phyloP scores from a whole-genome alignment of 1,139 yeast genomes.

The Geotrichum reessii region DNA sequence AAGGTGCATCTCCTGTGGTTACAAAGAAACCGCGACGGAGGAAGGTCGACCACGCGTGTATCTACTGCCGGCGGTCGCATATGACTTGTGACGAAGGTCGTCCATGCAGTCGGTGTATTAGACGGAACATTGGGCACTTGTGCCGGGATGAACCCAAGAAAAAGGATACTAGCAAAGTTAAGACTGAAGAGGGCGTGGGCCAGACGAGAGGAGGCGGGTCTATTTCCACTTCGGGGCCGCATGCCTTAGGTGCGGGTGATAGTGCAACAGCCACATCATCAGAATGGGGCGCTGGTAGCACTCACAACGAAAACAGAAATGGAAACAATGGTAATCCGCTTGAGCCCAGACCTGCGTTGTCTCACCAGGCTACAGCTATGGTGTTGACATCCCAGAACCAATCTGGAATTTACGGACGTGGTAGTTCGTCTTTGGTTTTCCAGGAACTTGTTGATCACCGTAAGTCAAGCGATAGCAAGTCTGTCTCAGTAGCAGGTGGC shows the following conservation, averaged over 20 bases:
- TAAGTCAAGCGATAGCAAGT: neutral
- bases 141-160: slow-evolving; percentile 69
- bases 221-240: neutral
- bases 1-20: neutral
- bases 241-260: neutral
- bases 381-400: slow-evolving; percentile 17
- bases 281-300: slow-evolving; percentile 4
- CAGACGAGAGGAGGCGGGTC: neutral
- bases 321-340: neutral
- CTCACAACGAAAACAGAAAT: neutral
- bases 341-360: slow-evolving; percentile 16
- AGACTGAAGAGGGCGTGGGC: slow-evolving; percentile 5
- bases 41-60: slow-evolving; percentile 58
- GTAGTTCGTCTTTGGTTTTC: slow-evolving; percentile 13
- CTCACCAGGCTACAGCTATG: slow-evolving; percentile 20
- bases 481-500: neutral
- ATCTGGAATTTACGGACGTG: slow-evolving; percentile 7
- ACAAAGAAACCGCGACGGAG: slow-evolving; percentile 21
- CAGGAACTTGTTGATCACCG: slow-evolving; percentile 13
- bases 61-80: slow-evolving; percentile 87
- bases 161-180: slow-evolving; percentile 6
- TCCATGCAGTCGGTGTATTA: slow-evolving; percentile 84
- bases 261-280: neutral
- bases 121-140: slow-evolving; percentile 81
- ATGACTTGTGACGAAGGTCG: slow-evolving; percentile 80